Evolutionary conservation across 768 basidiomycete genomes (phyloP).

Genomic region (Mycena vitilis): DNA sequence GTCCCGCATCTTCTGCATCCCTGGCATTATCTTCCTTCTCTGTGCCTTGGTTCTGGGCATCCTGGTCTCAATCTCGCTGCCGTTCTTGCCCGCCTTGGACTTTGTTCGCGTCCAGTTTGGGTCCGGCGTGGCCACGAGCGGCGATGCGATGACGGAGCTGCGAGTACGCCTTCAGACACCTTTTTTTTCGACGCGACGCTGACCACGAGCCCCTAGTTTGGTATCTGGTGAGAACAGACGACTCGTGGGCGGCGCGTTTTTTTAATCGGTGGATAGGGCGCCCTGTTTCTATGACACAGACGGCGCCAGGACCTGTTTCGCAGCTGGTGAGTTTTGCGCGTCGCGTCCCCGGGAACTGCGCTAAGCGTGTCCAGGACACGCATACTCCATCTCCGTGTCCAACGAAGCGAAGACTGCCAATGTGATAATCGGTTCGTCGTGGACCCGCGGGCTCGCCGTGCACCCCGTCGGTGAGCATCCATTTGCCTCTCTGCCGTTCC

Average conservation of each 20-base stretch:
- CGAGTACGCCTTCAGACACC: slow-evolving; percentile 58
- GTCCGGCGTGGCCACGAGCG: slow-evolving; percentile 40
- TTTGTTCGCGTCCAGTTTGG: slow-evolving; percentile 69
- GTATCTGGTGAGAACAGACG: slow-evolving; percentile 69
- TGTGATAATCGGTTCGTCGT: slow-evolving; percentile 62
- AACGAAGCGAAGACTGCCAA: slow-evolving; percentile 50
- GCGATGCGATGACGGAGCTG: slow-evolving; percentile 54
- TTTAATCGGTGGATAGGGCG: slow-evolving; percentile 56
- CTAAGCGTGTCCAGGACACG: slow-evolving; percentile 55
- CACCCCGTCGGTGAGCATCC: slow-evolving; percentile 76
- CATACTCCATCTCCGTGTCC: slow-evolving; percentile 61
- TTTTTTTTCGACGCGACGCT: slow-evolving; percentile 13
- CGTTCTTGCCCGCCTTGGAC: slow-evolving; percentile 75
- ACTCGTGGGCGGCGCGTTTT: slow-evolving; percentile 19
- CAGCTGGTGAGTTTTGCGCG: slow-evolving; percentile 51
- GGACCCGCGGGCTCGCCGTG: slow-evolving; percentile 80
- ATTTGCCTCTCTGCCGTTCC: background rate
- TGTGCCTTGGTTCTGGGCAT: slow-evolving; percentile 74
- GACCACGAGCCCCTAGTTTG: slow-evolving; percentile 60
- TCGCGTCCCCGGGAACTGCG: background rate
- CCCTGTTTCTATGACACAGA: slow-evolving; percentile 64
- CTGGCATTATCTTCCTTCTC: slow-evolving; percentile 67
- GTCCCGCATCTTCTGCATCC: slow-evolving; percentile 69
- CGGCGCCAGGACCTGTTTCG: slow-evolving; percentile 60
- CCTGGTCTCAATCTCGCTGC: slow-evolving; percentile 78